These are phyloP conservation scores for Didymella arachidicola DNA, from an alignment of 2,329 filamentous ascomycete genomes.

Conservation along the genomic window DNA sequence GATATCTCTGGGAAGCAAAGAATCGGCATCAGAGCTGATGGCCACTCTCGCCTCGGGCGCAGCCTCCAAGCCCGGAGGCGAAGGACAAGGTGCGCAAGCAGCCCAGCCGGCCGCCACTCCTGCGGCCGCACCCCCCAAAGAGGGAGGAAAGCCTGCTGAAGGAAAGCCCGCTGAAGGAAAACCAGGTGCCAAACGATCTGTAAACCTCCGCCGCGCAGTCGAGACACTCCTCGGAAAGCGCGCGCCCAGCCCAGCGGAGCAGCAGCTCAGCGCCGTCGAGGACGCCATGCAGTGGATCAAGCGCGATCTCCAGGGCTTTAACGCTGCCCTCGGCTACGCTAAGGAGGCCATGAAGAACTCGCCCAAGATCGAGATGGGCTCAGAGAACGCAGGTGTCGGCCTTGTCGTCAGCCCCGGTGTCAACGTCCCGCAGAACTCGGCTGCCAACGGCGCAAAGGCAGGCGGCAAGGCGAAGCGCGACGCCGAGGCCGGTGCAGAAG, in stretches of 20 bases:
- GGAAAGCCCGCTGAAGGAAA: slow-evolving; percentile 36
- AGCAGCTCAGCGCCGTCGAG: slow-evolving; percentile 43
- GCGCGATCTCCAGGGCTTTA: slow-evolving; percentile 59
- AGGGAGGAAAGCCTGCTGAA: slow-evolving; percentile 36
- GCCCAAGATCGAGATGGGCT: slow-evolving; percentile 60
- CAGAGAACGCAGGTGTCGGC: slow-evolving; percentile 55
- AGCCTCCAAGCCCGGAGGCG: slow-evolving; percentile 29
- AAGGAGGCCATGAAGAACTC: slow-evolving; percentile 56
- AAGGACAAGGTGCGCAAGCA: slow-evolving; percentile 32
- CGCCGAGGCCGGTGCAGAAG: slow-evolving; percentile 25
- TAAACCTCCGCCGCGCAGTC: slow-evolving; percentile 40
- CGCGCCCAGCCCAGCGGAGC: slow-evolving; percentile 28
- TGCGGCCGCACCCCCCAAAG: slow-evolving; percentile 22
- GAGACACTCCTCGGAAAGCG: slow-evolving; percentile 40
- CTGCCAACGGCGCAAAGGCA: slow-evolving; percentile 43
- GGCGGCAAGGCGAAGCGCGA: slow-evolving; percentile 34
- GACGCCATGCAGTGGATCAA: slow-evolving; percentile 53
- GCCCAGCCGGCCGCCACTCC: slow-evolving; percentile 23
- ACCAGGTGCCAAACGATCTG: slow-evolving; percentile 38
- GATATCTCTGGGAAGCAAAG: slow-evolving; percentile 57
- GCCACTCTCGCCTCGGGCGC: slow-evolving; percentile 56
- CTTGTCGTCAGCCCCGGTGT: slow-evolving; percentile 50
- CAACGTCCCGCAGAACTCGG: slow-evolving; percentile 49
- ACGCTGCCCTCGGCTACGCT: slow-evolving; percentile 58
- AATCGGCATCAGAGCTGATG: slow-evolving; percentile 55